Evolutionary conservation across 805 yeast species (phyloP).

Genomic region (Komagataella ulmi): DNA sequence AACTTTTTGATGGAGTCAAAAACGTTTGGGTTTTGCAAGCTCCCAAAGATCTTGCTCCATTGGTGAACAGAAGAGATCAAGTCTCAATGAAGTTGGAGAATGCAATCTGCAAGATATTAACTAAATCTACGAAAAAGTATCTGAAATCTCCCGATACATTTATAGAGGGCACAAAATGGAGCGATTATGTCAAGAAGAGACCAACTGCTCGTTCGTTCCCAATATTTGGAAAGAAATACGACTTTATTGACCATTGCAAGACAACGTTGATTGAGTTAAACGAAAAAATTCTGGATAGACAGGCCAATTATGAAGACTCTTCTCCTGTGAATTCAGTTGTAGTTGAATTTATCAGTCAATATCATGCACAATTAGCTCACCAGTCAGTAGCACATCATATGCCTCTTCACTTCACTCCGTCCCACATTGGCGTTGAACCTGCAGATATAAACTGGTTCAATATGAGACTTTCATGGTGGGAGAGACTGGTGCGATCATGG

Average conservation of each 20-base stretch:
- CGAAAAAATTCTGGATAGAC: slow-evolving; percentile 41
- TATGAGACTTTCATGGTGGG: slow-evolving; percentile 75
- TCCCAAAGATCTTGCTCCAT: slow-evolving; percentile 33
- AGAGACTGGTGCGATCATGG: slow-evolving; percentile 39
- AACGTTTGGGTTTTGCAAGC: slow-evolving; percentile 72
- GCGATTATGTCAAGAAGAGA: slow-evolving; percentile 44
- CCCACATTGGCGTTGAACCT: slow-evolving; percentile 51
- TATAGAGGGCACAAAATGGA: slow-evolving; percentile 11
- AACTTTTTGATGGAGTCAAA: slow-evolving; percentile 72
- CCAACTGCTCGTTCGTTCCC: slow-evolving; percentile 36
- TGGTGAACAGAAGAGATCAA: slow-evolving; percentile 44
- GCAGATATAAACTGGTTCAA: slow-evolving; percentile 56
- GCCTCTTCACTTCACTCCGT: slow-evolving; percentile 51
- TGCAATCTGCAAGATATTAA: slow-evolving; percentile 46
- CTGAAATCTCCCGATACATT: slow-evolving; percentile 41
- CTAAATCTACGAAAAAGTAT: slow-evolving; percentile 49
- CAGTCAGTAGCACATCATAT: slow-evolving; percentile 53
- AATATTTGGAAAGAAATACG: slow-evolving; percentile 45
- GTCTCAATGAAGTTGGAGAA: slow-evolving; percentile 53
- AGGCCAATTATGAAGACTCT: slow-evolving; percentile 28
- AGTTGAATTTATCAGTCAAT: slow-evolving; percentile 69
- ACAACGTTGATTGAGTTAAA: slow-evolving; percentile 46
- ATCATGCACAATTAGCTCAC: slow-evolving; percentile 59
- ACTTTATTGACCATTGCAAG: slow-evolving; percentile 42
- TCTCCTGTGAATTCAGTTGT: slow-evolving; percentile 69